These are phyloP conservation scores for Isatis tinctoria DNA, from an alignment of 345 rosid genomes.

Conservation along the genomic window DNA sequence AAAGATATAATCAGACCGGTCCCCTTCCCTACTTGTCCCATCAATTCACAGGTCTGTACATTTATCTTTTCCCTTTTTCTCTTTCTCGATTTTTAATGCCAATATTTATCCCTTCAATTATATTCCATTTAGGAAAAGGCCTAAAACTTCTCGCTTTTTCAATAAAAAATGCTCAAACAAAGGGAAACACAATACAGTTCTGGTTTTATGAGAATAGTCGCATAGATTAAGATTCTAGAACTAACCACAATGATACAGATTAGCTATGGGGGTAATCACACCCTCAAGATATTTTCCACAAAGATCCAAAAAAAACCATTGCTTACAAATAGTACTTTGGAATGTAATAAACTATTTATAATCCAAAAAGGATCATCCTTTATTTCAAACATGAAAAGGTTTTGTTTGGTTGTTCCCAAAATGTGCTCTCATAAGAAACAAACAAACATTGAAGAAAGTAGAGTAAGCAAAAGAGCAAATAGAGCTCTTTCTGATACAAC, in stretches of 20 bases:
- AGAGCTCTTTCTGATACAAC: conserved; percentile 13
- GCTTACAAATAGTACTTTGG: background rate
- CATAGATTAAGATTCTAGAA: background rate
- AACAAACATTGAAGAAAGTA: conserved; percentile 12
- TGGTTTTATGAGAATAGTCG: background rate
- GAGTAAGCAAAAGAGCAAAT: conserved; percentile 15
- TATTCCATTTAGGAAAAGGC: too few relatives aligned
- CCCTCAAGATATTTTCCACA: background rate
- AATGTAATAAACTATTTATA: background rate
- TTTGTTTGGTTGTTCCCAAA: conserved; percentile 31
- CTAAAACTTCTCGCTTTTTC: too few relatives aligned
- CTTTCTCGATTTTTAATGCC: background rate
- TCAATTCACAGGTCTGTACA: conserved; percentile 1
- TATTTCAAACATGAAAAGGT: conserved; percentile 30
- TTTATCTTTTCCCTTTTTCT: background rate
- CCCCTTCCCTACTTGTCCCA: conserved; percentile 31
- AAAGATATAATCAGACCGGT: conserved; percentile 29
- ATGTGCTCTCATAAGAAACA: conserved; percentile 14
- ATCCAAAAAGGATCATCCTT: conserved; percentile 20
- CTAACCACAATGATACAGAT: background rate
- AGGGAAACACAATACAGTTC: background rate
- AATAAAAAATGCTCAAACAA: too few relatives aligned
- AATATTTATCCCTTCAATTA: conserved; percentile 1
- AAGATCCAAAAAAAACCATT: conserved; percentile 6
- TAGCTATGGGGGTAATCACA: background rate